These are phyloP conservation scores for Tetracentron sinense DNA, from an alignment of 164 flowering plant species.

Conservation along the genomic window DNA sequence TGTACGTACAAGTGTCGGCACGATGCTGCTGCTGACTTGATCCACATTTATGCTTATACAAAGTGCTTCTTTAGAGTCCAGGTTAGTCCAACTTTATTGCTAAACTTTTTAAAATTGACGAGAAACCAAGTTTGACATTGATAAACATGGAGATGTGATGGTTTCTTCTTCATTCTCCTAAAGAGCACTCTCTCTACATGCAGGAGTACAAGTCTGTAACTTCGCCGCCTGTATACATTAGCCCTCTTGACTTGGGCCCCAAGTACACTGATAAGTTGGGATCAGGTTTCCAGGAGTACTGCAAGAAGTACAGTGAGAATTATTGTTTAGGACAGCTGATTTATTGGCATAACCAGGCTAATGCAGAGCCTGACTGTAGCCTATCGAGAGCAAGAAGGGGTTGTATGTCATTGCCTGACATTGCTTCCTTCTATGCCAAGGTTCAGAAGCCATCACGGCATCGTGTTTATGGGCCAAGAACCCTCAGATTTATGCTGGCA, in stretches of 20 bases:
- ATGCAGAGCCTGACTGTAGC: conserved; percentile 70
- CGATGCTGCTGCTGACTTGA: conserved; percentile 99
- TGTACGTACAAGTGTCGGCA: conserved; percentile 84
- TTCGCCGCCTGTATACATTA: conserved; percentile 89
- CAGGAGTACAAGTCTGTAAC: conserved; percentile 84
- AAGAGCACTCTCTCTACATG: too few species aligned
- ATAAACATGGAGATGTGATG: too few species aligned
- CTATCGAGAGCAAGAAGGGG: conserved; percentile 75
- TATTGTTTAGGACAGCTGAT: conserved; percentile 97
- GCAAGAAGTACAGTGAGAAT: conserved; percentile 86
- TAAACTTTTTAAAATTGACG: not conserved
- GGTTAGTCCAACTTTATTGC: conserved; percentile 40
- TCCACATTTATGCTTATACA: conserved; percentile 90
- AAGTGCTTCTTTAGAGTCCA: conserved; percentile 68
- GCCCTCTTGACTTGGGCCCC: conserved; percentile 92
- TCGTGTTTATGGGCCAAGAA: conserved; percentile 77
- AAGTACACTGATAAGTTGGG: conserved; percentile 75
- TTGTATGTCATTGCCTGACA: conserved; percentile 78
- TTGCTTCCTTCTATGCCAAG: conserved; percentile 82
- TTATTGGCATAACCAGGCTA: conserved; percentile 82
- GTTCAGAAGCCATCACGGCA: conserved; percentile 66
- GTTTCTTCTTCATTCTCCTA: too few species aligned
- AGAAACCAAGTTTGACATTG: conserved; percentile 6
- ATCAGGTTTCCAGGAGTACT: conserved; percentile 61
- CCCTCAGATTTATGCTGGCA: conserved; percentile 66